phyloP scores from a whole-genome alignment of 257 asterid species.

The Craterostigma plantagineum region DNA sequence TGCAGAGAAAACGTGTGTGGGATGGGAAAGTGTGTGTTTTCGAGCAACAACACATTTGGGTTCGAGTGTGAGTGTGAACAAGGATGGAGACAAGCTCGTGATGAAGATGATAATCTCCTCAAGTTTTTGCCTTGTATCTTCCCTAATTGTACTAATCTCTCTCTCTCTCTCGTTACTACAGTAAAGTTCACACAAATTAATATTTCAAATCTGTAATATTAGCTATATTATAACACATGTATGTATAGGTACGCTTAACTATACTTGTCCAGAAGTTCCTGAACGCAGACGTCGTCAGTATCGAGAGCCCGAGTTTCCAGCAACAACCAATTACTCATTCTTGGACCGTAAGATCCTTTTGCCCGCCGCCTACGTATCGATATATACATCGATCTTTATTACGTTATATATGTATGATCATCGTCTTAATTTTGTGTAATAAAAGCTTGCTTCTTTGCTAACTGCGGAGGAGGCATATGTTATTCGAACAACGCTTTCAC shows the following conservation, averaged over 20 bases:
- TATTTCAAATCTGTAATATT: no score
- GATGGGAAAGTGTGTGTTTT: background rate
- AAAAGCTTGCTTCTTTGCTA: background rate
- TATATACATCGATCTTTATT: no score
- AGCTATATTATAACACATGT: no score
- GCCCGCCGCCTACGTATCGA: background rate
- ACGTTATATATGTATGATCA: no score
- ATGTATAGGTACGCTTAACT: background rate
- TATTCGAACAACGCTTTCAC: background rate
- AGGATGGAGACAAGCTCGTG: slow-evolving; percentile 2
- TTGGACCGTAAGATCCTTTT: background rate
- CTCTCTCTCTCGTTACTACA: no score
- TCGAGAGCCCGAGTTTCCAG: no score
- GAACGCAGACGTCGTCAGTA: no score
- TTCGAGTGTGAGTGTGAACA: slow-evolving; percentile 1
- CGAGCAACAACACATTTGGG: background rate
- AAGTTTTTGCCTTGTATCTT: background rate
- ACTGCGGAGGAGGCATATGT: slow-evolving; percentile 1
- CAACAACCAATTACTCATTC: no score
- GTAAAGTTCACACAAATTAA: no score
- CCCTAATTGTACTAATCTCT: background rate
- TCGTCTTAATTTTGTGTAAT: background rate
- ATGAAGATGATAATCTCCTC: background rate
- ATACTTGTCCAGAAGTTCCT: background rate
- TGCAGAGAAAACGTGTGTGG: background rate